phyloP scores from a whole-genome alignment of 192 early-diverging fungal genomes.

The Phlyctochytrium bullatum region DNA sequence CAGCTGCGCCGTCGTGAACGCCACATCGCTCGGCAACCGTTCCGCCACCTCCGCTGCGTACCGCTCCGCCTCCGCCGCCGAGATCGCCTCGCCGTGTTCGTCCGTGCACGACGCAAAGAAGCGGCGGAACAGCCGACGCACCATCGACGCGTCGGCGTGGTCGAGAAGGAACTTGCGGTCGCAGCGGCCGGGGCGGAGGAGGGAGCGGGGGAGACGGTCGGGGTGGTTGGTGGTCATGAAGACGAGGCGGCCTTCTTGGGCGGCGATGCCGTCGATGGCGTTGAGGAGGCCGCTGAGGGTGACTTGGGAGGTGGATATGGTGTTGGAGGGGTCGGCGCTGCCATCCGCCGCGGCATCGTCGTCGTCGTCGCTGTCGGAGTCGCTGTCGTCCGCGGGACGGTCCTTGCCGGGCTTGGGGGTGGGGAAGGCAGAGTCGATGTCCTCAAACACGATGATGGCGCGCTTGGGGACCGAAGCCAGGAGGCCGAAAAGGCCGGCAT shows the following conservation, averaged over 20 bases:
- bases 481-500: constrained; percentile 45
- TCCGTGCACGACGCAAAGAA: constrained; percentile 71
- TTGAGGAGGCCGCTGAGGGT: constrained; percentile 68
- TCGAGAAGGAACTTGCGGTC: constrained; percentile 59
- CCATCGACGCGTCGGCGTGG: constrained; percentile 68
- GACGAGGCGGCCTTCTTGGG: constrained; percentile 69
- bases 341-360: constrained; percentile 87
- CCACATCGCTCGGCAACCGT: constrained; percentile 47
- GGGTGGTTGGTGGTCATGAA: constrained; percentile 81
- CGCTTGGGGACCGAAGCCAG: constrained; percentile 33
- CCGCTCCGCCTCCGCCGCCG: constrained; percentile 39
- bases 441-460: constrained; percentile 66
- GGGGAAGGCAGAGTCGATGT: constrained; percentile 73
- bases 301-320: constrained; percentile 37
- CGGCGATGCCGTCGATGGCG: constrained; percentile 70
- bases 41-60: constrained; percentile 27
- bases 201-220: constrained; percentile 49
- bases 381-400: constrained; percentile 34
- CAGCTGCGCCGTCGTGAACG: constrained; percentile 58
- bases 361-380: constrained; percentile 11
- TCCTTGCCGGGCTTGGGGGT: too few relatives aligned
- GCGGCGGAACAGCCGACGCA: constrained; percentile 70
- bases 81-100: too few relatives aligned
- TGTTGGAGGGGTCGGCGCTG: not conserved
- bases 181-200: constrained; percentile 60